Evolutionary conservation across 208 protist genomes (phyloP).

Genomic region (Porcisia deanei): DNA sequence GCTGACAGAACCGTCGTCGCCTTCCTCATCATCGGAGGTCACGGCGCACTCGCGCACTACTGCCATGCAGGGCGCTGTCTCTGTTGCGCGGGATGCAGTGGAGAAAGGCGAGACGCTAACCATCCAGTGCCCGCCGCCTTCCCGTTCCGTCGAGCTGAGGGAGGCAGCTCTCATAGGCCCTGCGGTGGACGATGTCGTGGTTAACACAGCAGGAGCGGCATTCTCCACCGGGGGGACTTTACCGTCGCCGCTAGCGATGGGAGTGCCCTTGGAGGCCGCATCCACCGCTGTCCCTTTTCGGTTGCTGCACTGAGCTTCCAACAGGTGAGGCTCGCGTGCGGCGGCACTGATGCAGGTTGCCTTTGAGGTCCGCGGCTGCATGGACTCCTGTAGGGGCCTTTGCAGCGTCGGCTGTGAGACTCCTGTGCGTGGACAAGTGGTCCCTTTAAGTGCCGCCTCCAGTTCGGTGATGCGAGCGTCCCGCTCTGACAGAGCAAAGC

Average conservation of each 20-base stretch:
- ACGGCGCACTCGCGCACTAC: neutral
- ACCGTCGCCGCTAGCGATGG: neutral
- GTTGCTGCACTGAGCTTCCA: neutral
- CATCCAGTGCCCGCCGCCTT: slow-evolving; percentile 25
- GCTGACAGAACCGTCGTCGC: neutral
- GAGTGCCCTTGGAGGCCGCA: neutral
- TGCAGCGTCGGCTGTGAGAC: neutral
- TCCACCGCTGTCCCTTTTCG: slow-evolving; percentile 1
- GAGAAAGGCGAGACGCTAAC: slow-evolving; percentile 36
- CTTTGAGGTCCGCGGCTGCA: slow-evolving; percentile 3
- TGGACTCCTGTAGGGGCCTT: neutral
- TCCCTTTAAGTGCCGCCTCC: slow-evolving; percentile 7
- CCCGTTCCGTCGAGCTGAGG: slow-evolving; percentile 5
- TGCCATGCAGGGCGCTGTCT: neutral
- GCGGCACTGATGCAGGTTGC: slow-evolving; percentile 2
- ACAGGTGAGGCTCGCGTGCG: neutral
- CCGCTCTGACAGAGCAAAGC: slow-evolving; percentile 15
- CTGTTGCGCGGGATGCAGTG: slow-evolving; percentile 13
- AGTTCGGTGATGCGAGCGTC: slow-evolving; percentile 37
- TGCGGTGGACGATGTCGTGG: neutral
- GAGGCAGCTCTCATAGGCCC: neutral
- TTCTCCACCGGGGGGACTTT: neutral
- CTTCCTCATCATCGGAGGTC: neutral
- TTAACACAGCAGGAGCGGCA: too few relatives aligned
- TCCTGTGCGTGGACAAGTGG: neutral